These are phyloP conservation scores for Zasmidium cellare DNA, from an alignment of 2,329 filamentous ascomycete genomes.

Conservation along the genomic window DNA sequence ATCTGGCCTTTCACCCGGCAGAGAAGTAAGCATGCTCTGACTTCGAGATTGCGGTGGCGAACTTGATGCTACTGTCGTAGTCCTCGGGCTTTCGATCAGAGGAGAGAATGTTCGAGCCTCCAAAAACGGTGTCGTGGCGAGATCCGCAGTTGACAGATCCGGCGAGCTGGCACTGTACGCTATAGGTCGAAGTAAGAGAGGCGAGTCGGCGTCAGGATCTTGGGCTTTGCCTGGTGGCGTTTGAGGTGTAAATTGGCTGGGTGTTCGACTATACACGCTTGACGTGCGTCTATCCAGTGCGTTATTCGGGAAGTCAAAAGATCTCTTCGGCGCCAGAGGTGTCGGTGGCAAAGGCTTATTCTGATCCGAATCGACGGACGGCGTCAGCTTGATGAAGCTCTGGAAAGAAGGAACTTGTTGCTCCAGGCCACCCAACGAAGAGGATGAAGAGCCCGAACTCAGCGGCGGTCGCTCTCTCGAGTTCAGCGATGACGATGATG, in stretches of 20 bases:
- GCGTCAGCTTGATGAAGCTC: slow-evolving; percentile 33
- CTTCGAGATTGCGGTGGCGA: not conserved
- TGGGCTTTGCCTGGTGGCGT: slow-evolving; percentile 19
- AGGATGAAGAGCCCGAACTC: slow-evolving; percentile 20
- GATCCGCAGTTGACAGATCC: slow-evolving; percentile 13
- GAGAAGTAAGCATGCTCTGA: not conserved
- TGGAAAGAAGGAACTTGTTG: slow-evolving; percentile 33
- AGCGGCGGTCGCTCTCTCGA: slow-evolving; percentile 7
- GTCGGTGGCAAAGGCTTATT: slow-evolving; percentile 35
- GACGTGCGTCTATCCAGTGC: slow-evolving; percentile 25
- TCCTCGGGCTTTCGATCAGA: slow-evolving; percentile 16
- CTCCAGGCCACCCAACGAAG: slow-evolving; percentile 28
- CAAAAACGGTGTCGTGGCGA: slow-evolving; percentile 8
- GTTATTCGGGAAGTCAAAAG: slow-evolving; percentile 1
- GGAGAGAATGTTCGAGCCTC: slow-evolving; percentile 30
- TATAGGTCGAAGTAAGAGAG: slow-evolving; percentile 27
- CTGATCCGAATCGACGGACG: slow-evolving; percentile 25
- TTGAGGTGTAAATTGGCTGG: slow-evolving; percentile 25
- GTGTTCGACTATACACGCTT: slow-evolving; percentile 36
- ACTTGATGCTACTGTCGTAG: not conserved
- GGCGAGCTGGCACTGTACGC: slow-evolving; percentile 32
- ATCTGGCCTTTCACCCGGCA: not conserved
- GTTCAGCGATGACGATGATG: slow-evolving; percentile 12
- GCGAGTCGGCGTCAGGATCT: slow-evolving; percentile 23
- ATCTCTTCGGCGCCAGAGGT: slow-evolving; percentile 14